Evolutionary conservation across 2,329 filamentous ascomycete genomes (phyloP).

Genomic region (Fusarium transvaalense): DNA sequence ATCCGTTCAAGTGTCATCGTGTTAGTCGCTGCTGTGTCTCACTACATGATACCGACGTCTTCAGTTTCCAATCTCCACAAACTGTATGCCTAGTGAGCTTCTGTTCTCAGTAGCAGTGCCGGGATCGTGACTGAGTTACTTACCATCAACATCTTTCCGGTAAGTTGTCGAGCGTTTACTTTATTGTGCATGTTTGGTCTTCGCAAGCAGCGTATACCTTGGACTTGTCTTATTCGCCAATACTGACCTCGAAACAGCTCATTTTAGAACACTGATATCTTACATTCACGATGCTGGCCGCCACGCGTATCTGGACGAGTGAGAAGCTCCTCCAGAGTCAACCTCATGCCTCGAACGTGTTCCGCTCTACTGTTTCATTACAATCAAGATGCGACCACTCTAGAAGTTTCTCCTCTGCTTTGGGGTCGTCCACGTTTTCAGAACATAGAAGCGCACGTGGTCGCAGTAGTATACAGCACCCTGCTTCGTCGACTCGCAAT

Average conservation of each 20-base stretch:
- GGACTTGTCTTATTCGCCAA: neutral
- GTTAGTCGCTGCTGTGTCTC: slow-evolving; percentile 26
- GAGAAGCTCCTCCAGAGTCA: slow-evolving; percentile 46
- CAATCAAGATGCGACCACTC: slow-evolving; percentile 41
- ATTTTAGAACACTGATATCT: slow-evolving; percentile 5
- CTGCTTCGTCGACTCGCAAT: slow-evolving; percentile 59
- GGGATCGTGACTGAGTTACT: slow-evolving; percentile 19
- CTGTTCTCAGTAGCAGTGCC: slow-evolving; percentile 16
- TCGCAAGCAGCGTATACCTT: neutral
- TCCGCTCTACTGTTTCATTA: slow-evolving; percentile 31
- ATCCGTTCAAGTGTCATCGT: slow-evolving; percentile 11
- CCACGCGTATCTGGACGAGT: slow-evolving; percentile 48
- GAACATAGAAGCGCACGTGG: slow-evolving; percentile 59
- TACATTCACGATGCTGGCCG: slow-evolving; percentile 42
- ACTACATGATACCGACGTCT: slow-evolving; percentile 9
- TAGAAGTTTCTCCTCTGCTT: slow-evolving; percentile 63
- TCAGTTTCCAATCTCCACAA: neutral
- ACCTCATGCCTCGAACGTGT: slow-evolving; percentile 14
- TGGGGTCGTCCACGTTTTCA: slow-evolving; percentile 60
- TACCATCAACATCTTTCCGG: slow-evolving; percentile 10
- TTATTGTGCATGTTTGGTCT: neutral
- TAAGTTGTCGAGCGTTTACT: slow-evolving; percentile 14
- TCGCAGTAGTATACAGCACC: slow-evolving; percentile 59
- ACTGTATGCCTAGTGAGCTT: slow-evolving; percentile 9
- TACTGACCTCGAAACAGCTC: slow-evolving; percentile 11